Conservation (phyloP, 1,139 yeast species). For the Maudiozyma humilis region DNA sequence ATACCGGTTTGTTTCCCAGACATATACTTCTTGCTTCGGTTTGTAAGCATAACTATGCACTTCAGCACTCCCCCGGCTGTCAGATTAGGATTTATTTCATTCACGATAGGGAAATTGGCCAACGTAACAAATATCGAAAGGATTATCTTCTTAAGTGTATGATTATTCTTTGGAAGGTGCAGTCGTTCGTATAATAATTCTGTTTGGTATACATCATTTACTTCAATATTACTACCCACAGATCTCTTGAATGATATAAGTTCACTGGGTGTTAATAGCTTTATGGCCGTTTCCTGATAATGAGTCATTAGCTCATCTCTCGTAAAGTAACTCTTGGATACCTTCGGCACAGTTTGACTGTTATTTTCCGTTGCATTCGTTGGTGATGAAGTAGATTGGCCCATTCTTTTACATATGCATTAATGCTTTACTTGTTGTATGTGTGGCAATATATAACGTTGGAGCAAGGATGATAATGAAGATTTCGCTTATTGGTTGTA, state of each 20-base stretch:
- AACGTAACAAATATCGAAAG: slow-evolving; percentile 33
- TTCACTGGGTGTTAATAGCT: slow-evolving; percentile 20
- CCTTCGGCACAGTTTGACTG: background rate
- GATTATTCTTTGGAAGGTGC: slow-evolving; percentile 28
- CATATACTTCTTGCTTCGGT: slow-evolving; percentile 30
- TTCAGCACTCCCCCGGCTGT: slow-evolving; percentile 39
- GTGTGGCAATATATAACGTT: background rate
- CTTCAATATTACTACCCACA: background rate
- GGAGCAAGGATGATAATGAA: background rate
- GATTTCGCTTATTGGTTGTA: background rate
- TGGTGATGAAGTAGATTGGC: slow-evolving; percentile 11
- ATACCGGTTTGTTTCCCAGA: slow-evolving; percentile 32
- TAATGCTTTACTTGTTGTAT: background rate
- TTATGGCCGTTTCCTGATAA: slow-evolving; percentile 15
- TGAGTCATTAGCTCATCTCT: background rate
- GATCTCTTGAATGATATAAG: slow-evolving; percentile 7
- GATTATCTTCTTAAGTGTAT: slow-evolving; percentile 29
- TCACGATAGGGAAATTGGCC: slow-evolving; percentile 40
- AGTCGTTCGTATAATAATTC: slow-evolving; percentile 24
- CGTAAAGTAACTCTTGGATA: slow-evolving; percentile 7
- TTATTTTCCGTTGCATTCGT: background rate
- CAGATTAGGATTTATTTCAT: slow-evolving; percentile 30
- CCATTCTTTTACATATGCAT: slow-evolving; percentile 9
- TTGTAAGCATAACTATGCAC: slow-evolving; percentile 34
- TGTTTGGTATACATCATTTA: background rate